These are phyloP conservation scores for Ilyonectria mors-panacis DNA, from an alignment of 2,329 filamentous ascomycete species.

Conservation along the genomic window DNA sequence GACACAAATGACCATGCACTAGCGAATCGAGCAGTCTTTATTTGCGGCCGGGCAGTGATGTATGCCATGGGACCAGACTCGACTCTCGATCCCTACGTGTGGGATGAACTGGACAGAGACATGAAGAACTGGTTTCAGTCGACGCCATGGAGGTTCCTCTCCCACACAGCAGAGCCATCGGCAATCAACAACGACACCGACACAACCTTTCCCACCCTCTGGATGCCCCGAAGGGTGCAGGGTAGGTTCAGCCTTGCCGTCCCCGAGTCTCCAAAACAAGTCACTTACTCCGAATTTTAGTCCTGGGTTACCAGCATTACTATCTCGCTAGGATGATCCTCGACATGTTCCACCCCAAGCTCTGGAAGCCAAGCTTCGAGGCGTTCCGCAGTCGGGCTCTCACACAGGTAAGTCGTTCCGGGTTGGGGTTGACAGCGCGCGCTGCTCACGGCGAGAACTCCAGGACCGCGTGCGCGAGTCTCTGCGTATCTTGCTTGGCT, in stretches of 20 bases:
- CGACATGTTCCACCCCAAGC: slow-evolving; percentile 55
- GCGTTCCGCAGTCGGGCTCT: slow-evolving; percentile 38
- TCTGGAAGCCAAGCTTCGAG: slow-evolving; percentile 43
- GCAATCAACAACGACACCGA: slow-evolving; percentile 6
- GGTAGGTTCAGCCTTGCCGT: slow-evolving; percentile 13
- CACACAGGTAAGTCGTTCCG: slow-evolving; percentile 35
- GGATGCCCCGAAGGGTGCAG: slow-evolving; percentile 37
- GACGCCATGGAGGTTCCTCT: slow-evolving; percentile 37
- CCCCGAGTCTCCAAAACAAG: neutral
- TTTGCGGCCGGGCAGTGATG: slow-evolving; percentile 51
- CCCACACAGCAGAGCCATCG: slow-evolving; percentile 27
- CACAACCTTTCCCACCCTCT: slow-evolving; percentile 34
- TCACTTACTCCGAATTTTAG: slow-evolving; percentile 38
- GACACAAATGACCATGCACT: slow-evolving; percentile 45
- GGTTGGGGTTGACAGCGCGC: neutral
- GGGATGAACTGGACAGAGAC: slow-evolving; percentile 41
- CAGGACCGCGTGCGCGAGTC: slow-evolving; percentile 43
- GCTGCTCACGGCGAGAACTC: neutral
- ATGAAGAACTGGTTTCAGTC: slow-evolving; percentile 43
- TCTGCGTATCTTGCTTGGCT: slow-evolving; percentile 43
- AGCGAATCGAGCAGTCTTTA: slow-evolving; percentile 47
- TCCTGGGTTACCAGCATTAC: slow-evolving; percentile 58
- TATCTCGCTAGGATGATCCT: slow-evolving; percentile 57
- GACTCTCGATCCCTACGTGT: slow-evolving; percentile 38
- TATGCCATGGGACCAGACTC: slow-evolving; percentile 52